Conservation (phyloP, 1,284 basidiomycete genomes). For the Wallemia ichthyophaga region DNA sequence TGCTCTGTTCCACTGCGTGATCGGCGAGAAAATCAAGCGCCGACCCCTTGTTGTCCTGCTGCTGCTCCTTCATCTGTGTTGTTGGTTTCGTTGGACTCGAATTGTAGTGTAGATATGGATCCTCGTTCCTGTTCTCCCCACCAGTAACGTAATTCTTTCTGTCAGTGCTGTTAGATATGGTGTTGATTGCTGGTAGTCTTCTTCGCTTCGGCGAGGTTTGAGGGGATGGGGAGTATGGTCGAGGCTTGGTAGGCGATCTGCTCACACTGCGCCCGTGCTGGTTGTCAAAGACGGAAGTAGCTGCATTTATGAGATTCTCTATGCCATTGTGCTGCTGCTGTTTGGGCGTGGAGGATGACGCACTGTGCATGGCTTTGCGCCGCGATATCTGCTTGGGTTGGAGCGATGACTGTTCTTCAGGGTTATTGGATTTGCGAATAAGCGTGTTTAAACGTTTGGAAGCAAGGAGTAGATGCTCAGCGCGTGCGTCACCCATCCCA, state of each 20-base stretch:
- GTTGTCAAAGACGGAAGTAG: constrained; percentile 2
- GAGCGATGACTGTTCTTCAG: not conserved
- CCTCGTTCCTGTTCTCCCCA: constrained; percentile 3
- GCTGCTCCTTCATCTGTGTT: not conserved
- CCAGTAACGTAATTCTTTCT: not conserved
- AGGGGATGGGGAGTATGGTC: not conserved
- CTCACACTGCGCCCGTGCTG: constrained; percentile 5
- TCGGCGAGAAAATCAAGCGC: not conserved
- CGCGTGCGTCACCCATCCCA: constrained; percentile 17
- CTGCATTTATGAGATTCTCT: constrained; percentile 7
- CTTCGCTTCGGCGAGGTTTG: not conserved
- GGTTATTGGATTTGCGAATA: constrained; percentile 3
- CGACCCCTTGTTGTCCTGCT: not conserved
- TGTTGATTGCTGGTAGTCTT: not conserved
- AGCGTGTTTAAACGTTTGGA: constrained; percentile 9
- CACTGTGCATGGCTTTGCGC: constrained; percentile 4
- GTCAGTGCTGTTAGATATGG: too few species aligned
- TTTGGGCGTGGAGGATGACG: constrained; percentile 5
- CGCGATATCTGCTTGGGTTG: constrained; percentile 5
- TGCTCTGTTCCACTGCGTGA: not conserved
- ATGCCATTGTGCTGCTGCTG: constrained; percentile 8
- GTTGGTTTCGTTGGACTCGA: not conserved
- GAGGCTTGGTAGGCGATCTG: not conserved
- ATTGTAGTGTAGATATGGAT: not conserved
- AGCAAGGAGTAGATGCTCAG: constrained; percentile 17